Evolutionary conservation across 1,284 basidiomycete genomes (phyloP), one percentile per base, ranked within the genome.

Genomic region (Papiliotrema flavescens): DNA sequence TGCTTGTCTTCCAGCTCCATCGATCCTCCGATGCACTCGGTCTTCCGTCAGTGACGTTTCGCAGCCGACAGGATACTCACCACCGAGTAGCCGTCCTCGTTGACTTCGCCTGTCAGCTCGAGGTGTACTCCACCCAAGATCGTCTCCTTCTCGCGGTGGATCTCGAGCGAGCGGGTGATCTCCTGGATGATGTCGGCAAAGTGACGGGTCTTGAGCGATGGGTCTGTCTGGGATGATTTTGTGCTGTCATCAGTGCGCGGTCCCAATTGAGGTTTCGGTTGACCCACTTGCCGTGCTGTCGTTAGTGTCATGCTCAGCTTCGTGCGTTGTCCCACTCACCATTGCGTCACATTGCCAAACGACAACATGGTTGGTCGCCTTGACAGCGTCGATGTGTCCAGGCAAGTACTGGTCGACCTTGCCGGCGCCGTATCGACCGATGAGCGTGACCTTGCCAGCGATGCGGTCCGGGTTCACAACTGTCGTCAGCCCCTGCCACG

Each of bases 271-370:
- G 6, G 28, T 32, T 5, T 5, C 5, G 24, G 50, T 44, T 32
- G 28, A 40, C 65, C 48, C 51, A 67, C 67, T 69, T 71, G 52
- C 67, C 68, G 58, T 69, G 70, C 65, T 67, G 23, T 3, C 11
- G 37, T 47, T 19, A 55, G 41, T 24, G 47, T 2, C 19, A 42
- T 32, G 28, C 28, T 6, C 5, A 32, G 28, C 11, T 28, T 13
- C 20, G 43, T 20, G n/a, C 20, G 11, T 48, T 24, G n/a, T 46
- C 20, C 1, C 22, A 53, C 73, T 65, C 58, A 75, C 71, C 95
- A 98, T 98, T 1, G 95, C 93, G 76, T 98, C 95, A 69, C 90
- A 96, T 51, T 95, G 84, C 88, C 93, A 96, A 24, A 88, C 85
- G 2, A 97, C 90, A 3, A 88, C 86, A 71, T 98, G 93, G 1